phyloP scores from a whole-genome alignment of 306 rosid species.

The Datisca glomerata region DNA sequence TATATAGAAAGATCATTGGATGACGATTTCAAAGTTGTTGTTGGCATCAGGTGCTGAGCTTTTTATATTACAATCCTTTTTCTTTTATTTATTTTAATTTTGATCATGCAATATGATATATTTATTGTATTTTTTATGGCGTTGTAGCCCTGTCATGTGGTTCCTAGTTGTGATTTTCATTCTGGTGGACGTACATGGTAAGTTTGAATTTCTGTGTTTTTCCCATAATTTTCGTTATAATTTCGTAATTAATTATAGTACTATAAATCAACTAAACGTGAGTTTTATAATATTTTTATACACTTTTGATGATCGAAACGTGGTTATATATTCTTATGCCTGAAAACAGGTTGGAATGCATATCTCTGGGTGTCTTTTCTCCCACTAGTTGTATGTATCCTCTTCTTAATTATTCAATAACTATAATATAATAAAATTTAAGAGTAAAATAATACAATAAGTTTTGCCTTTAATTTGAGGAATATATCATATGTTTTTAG shows the following conservation, averaged over 20 bases:
- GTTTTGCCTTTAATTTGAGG: background rate
- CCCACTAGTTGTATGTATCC: slow-evolving; percentile 32
- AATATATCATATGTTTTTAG: background rate
- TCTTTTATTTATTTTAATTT: no score
- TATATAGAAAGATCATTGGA: slow-evolving; percentile 42
- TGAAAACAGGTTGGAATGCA: slow-evolving; percentile 37
- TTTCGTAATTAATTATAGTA: slow-evolving; percentile 1
- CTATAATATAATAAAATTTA: background rate
- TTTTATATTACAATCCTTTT: no score
- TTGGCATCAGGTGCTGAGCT: slow-evolving; percentile 35
- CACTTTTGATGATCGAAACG: background rate
- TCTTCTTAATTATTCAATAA: background rate
- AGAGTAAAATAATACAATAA: background rate
- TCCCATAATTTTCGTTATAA: background rate
- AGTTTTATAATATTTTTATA: no score
- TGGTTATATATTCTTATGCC: background rate
- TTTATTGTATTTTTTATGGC: background rate
- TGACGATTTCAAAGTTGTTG: slow-evolving; percentile 43
- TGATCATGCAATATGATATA: no score
- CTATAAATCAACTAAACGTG: no score
- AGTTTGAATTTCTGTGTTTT: background rate
- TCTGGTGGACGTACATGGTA: slow-evolving; percentile 44
- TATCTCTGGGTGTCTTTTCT: slow-evolving; percentile 49
- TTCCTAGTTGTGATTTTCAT: slow-evolving; percentile 37
- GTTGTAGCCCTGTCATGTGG: slow-evolving; percentile 34